Base-by-base conservation (phyloP, 805 yeast genomes). In the Candida easanensis region DNA sequence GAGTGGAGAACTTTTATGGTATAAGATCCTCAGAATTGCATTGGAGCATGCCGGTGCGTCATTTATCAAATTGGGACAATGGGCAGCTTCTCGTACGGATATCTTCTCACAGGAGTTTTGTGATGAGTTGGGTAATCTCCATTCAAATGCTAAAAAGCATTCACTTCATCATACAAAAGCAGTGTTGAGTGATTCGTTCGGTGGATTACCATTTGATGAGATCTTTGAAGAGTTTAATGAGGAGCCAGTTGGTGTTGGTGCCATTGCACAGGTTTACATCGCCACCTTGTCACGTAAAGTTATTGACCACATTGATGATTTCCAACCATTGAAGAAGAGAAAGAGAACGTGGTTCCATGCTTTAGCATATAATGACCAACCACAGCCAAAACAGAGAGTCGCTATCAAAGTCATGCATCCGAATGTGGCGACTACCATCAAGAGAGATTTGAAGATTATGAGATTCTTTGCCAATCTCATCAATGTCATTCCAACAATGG, bases 1-100 rank as follows among this genome's bases (percentile, higher is more conserved):
- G 26, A 57, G 73, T 3, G 96, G 96, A 0, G 76, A 86, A 2
- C 53, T 73, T 16, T 32, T 79, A 17, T 91, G 97, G 97, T 90
- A 76, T 63, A 64, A 65, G 41, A 64, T 79, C 36, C 65, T 91
- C 17, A 72, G 88, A 38, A 63, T 75, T 60, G 68, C 84, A 1
- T 78, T 93, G 45, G 96, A 91, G 62, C 49, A 69, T 15, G 97
- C 96, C 0, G 99, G 99, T 1, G 96, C 98, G 3, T 84, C 96
- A 4, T 93, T 85, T 60, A 81, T 85, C 44, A 85, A 88, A 63
- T 74, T 93, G 44, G 99, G 98, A 4, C 99, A 93, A 68, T 93
- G 99, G 99, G 99, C 99, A 0, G 97, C 97, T 3, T 85, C 96
- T 10, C 77, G 99, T 63, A 87, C 95, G 0, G 99, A 93, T 64